These are phyloP conservation scores for Vitis amurensis DNA, from an alignment of 164 flowering plant genomes.

Conservation along the genomic window DNA sequence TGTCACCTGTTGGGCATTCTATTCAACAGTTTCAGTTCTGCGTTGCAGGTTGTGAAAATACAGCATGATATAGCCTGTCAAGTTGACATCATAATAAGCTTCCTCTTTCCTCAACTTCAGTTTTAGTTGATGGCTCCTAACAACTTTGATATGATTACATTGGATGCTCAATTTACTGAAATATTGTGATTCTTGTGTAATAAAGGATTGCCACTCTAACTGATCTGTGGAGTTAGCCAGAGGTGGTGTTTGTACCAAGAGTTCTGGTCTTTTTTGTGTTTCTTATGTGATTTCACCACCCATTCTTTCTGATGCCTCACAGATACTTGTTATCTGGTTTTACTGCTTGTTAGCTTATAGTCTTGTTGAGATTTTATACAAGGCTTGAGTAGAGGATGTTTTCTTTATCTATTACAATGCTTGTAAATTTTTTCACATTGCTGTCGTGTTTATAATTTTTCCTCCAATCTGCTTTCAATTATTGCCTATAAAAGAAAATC, in stretches of 20 bases:
- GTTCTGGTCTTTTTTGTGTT: background rate
- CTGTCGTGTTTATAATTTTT: background rate
- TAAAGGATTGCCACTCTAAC: background rate
- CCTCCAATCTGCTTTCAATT: background rate
- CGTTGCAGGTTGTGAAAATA: background rate
- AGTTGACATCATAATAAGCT: background rate
- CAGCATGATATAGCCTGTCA: background rate
- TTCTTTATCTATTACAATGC: too few relatives aligned
- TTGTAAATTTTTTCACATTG: too few relatives aligned
- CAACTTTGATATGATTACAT: too few relatives aligned
- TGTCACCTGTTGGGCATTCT: background rate
- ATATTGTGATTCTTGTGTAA: too few relatives aligned
- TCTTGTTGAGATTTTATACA: too few relatives aligned
- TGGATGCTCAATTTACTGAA: too few relatives aligned
- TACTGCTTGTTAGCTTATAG: background rate
- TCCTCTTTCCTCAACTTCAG: background rate
- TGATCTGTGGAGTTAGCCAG: background rate
- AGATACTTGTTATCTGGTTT: background rate
- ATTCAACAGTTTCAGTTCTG: background rate
- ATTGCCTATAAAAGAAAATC: background rate
- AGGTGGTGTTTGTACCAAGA: background rate
- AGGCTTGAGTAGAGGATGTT: too few relatives aligned
- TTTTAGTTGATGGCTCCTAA: background rate
- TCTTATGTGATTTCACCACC: background rate
- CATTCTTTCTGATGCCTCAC: background rate